Conservation (phyloP, 1,284 basidiomycete species). For the Puccinia hordei region DNA sequence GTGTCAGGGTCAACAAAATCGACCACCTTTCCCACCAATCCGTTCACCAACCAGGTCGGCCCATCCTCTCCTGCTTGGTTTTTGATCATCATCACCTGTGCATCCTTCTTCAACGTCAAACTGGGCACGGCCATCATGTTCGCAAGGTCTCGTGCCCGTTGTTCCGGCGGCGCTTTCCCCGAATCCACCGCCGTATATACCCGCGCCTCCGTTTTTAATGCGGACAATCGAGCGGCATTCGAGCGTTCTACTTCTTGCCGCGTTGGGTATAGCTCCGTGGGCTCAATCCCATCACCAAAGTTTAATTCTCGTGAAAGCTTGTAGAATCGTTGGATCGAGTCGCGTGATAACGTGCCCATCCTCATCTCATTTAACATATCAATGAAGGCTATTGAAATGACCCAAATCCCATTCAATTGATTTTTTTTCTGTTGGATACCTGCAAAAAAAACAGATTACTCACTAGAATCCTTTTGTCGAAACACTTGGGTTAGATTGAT, state of each 20-base stretch:
- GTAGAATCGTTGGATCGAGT: slow-evolving; percentile 68
- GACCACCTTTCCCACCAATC: slow-evolving; percentile 73
- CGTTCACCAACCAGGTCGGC: slow-evolving; percentile 71
- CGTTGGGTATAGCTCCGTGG: slow-evolving; percentile 81
- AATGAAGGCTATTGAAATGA: slow-evolving; percentile 69
- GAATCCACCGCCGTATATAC: slow-evolving; percentile 54
- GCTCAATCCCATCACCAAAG: slow-evolving; percentile 73
- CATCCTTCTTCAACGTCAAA: slow-evolving; percentile 70
- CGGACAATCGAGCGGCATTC: slow-evolving; percentile 70
- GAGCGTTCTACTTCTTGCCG: slow-evolving; percentile 80
- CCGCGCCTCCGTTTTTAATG: slow-evolving; percentile 51
- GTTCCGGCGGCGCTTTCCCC: slow-evolving; percentile 39
- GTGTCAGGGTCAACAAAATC: slow-evolving; percentile 64
- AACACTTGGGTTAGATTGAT: slow-evolving; percentile 90
- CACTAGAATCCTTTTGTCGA: slow-evolving; percentile 67
- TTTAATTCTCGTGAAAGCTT: slow-evolving; percentile 65
- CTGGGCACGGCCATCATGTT: slow-evolving; percentile 60
- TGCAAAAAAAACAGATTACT: slow-evolving; percentile 52
- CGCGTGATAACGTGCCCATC: slow-evolving; percentile 69
- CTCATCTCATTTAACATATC: slow-evolving; percentile 89
- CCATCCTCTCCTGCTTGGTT: slow-evolving; percentile 65
- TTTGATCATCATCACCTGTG: slow-evolving; percentile 74
- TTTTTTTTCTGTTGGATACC: not conserved
- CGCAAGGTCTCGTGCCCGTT: slow-evolving; percentile 51
- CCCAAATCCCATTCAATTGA: not conserved